A percentile compares a stretch with the other conserved stretches of the same genome.
Conservation (phyloP, 83 land plant genomes). For the Thuja plicata region DNA sequence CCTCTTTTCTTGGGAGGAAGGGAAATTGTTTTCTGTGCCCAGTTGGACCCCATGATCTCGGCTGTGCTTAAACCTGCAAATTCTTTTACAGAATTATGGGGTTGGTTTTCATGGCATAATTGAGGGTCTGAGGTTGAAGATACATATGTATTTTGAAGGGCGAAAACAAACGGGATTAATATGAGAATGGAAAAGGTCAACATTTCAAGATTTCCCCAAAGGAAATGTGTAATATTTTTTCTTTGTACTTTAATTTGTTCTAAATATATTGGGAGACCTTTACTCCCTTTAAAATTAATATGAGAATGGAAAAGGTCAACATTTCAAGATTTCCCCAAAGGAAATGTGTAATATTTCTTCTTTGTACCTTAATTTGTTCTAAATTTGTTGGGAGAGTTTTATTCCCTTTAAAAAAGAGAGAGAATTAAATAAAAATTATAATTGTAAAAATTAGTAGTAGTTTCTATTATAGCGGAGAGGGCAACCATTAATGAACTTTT, state of each 20-base stretch:
- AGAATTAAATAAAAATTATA: no score
- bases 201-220: background rate
- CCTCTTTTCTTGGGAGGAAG: slow-evolving; percentile 62
- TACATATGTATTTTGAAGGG: background rate
- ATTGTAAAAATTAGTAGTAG: no score
- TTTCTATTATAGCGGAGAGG: no score
- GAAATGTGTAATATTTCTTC: no score
- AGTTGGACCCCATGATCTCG: slow-evolving; percentile 29
- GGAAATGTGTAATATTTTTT: no score
- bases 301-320: background rate
- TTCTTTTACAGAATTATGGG: slow-evolving; percentile 10
- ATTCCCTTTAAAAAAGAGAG: no score
- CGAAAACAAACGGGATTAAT: background rate
- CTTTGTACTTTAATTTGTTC: no score
- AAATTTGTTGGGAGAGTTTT: no score
- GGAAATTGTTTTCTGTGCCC: slow-evolving; percentile 72
- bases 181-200: background rate
- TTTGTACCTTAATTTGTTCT: no score
- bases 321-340: background rate
- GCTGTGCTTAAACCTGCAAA: slow-evolving; percentile 17
- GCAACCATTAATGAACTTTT: no score
- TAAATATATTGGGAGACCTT: no score
- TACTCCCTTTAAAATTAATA: no score
- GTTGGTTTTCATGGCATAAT: background rate
- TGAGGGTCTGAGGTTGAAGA: background rate